Conservation (phyloP, 805 yeast genomes). For the Myxozyma udenii region DNA sequence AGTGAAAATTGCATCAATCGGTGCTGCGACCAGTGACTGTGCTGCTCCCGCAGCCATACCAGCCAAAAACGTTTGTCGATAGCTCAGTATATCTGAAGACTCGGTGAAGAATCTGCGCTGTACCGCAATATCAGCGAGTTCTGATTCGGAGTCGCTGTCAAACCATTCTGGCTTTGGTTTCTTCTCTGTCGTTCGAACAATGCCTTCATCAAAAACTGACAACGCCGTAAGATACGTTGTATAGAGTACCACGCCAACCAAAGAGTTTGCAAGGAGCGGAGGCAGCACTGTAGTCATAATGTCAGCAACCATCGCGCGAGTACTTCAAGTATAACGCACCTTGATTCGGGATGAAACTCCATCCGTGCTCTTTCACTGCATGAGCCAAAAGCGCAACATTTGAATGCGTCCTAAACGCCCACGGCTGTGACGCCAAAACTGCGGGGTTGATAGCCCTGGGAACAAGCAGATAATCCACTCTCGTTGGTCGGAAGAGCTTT, state of each 20-base stretch:
- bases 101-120: slow-evolving; percentile 14
- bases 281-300: slow-evolving; percentile 54
- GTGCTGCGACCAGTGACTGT: slow-evolving; percentile 90
- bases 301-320: not conserved
- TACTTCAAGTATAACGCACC: slow-evolving; percentile 6
- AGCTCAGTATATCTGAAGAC: slow-evolving; percentile 47
- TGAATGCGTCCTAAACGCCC: slow-evolving; percentile 63
- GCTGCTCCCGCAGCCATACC: slow-evolving; percentile 84
- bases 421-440: slow-evolving; percentile 35
- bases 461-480: slow-evolving; percentile 70
- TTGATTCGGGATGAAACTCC: slow-evolving; percentile 81
- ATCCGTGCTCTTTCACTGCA: slow-evolving; percentile 74
- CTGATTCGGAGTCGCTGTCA: too few species aligned
- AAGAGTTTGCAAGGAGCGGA: slow-evolving; percentile 82
- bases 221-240: slow-evolving; percentile 63
- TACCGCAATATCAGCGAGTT: too few species aligned
- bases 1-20: slow-evolving; percentile 85
- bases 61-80: slow-evolving; percentile 53
- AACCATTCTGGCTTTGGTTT: too few species aligned
- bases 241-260: slow-evolving; percentile 82
- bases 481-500: slow-evolving; percentile 82
- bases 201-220: slow-evolving; percentile 29
- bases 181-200: not conserved
- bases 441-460: slow-evolving; percentile 40
- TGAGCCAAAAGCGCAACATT: slow-evolving; percentile 68